Conservation (phyloP, 345 rosid genomes). For the Excoecaria cochinchinensis region DNA sequence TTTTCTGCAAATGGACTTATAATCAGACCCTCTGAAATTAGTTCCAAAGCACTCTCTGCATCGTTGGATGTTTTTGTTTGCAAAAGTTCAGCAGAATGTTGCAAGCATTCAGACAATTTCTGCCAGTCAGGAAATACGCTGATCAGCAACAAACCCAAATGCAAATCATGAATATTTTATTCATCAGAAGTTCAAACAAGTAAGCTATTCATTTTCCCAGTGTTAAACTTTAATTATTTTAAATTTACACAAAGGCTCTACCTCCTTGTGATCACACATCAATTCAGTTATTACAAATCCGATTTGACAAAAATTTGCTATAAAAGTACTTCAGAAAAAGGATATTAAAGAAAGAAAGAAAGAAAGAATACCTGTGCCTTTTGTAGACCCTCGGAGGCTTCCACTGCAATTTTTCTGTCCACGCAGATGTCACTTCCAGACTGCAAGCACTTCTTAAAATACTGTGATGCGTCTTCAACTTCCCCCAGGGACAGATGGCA, state of each 20-base stretch:
- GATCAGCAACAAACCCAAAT: conserved; percentile 16
- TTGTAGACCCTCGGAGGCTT: conserved; percentile 91
- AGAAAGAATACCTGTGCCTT: conserved; percentile 65
- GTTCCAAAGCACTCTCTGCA: conserved; percentile 58
- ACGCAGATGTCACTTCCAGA: conserved; percentile 70
- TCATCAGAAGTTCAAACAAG: background rate
- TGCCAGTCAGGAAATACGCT: conserved; percentile 41
- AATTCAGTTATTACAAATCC: background rate
- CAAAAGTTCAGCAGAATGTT: conserved; percentile 49
- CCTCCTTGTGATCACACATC: background rate
- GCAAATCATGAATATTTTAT: background rate
- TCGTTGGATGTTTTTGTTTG: conserved; percentile 44
- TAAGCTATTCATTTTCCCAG: background rate
- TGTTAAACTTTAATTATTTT: background rate
- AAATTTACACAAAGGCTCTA: background rate
- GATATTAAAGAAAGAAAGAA: background rate
- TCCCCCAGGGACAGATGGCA: conserved; percentile 95
- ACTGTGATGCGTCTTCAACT: conserved; percentile 68
- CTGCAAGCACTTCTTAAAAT: conserved; percentile 77
- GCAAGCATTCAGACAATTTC: conserved; percentile 74
- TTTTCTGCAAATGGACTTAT: conserved; percentile 73
- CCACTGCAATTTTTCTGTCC: conserved; percentile 74
- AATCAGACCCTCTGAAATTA: conserved; percentile 60
- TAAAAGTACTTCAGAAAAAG: background rate
- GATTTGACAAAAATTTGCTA: background rate